Conservation (phyloP, 306 rosid species). For the Sechiopsis laciniata region DNA sequence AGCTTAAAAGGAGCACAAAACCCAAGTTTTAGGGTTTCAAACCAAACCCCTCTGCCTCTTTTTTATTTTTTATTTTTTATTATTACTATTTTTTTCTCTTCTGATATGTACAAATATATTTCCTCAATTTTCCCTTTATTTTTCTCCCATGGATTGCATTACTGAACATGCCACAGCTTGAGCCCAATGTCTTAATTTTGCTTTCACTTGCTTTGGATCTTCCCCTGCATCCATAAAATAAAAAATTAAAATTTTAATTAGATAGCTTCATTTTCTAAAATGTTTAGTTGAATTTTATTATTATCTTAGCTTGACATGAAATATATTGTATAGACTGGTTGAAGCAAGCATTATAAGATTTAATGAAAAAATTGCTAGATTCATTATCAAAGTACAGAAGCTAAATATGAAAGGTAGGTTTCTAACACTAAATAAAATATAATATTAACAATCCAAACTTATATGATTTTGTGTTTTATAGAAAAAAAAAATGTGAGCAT, state of each 20-base stretch:
- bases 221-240: slow-evolving; percentile 44
- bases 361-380: no score
- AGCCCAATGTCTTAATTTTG: slow-evolving; percentile 89
- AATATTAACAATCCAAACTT: no score
- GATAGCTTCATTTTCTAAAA: not conserved
- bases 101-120: slow-evolving; percentile 36
- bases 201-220: slow-evolving; percentile 74
- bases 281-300: no score
- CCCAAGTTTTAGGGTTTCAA: not conserved
- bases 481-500: no score
- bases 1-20: not conserved
- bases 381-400: no score
- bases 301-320: no score
- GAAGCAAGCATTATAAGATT: no score
- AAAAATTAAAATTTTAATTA: not conserved
- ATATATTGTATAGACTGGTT: no score
- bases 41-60: not conserved
- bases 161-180: slow-evolving; percentile 97
- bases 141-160: slow-evolving; percentile 45
- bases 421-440: no score
- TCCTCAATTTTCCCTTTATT: not conserved
- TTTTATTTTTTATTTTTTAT: not conserved
- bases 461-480: no score
- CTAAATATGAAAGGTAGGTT: no score
- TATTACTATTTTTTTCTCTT: slow-evolving; percentile 16